Evolutionary conservation across 2,329 filamentous ascomycete species (phyloP), one percentile per base, ranked within the genome.

Genomic region (Xylariales sp.): DNA sequence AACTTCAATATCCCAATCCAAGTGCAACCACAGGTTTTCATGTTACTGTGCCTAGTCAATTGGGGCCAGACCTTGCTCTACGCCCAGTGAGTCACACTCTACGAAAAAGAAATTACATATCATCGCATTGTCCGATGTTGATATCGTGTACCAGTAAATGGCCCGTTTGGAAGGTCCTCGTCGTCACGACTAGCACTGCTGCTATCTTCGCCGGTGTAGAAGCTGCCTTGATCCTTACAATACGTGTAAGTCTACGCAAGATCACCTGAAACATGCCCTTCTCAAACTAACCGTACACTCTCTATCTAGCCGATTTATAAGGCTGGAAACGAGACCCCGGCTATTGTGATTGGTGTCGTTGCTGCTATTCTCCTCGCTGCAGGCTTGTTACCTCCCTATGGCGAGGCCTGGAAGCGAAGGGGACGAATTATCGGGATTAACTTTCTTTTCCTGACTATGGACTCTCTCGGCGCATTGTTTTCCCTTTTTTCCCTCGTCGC

Each of bases 391-490:
- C 86, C 87, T 1, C 87, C 88, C 0, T 91, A 89, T 71, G 84
- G 84, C 63, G 89, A 91, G 74, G 79, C 90, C 1, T 89, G 85
- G 80, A 90, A 90, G 75, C 81, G 88, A 12, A 81, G 83, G 58
- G 89, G 89, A 0, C 82, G 87, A 30, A 88, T 90, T 1, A 81
- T 90, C 36, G 89, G 89, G 0, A 85, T 90, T 62, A 88, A 88
- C 83, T 82, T 77, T 72, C 45, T 87, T 14, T 91, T 91, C 71
- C 76, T 91, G 3, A 78, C 79, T 0, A 86, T 90, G 71, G 89
- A 91, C 72, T 89, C 84, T 64, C 71, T 83, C 0, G 89, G 89
- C 1, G 89, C 88, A 0, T 83, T 90, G 64, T 90, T 91, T 75
- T 90, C 87, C 0, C 81, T 90, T 28, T 84, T 90, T 81, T 87